A percentile compares a stretch with the other conserved stretches of the same genome.
Evolutionary conservation across 345 rosid genomes (phyloP).

Genomic region (Iberis pinnata): DNA sequence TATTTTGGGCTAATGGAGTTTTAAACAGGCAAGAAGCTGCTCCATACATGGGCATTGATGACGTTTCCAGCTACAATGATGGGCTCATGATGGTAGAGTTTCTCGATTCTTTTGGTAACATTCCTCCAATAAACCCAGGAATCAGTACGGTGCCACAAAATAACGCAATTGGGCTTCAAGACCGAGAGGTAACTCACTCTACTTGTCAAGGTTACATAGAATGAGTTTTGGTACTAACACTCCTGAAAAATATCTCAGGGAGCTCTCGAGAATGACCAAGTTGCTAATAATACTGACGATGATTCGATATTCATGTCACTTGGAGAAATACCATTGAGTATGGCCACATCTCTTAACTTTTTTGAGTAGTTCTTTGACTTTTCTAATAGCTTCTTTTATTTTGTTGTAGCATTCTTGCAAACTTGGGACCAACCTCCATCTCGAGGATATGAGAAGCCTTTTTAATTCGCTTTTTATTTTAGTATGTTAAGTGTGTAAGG

Average conservation of each 20-base stretch:
- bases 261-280: constrained; percentile 25
- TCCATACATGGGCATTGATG: constrained; percentile 47
- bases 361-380: neutral
- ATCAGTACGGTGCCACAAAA: constrained; percentile 29
- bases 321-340: constrained; percentile 93
- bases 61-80: constrained; percentile 63
- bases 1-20: constrained; percentile 7
- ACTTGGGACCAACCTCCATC: constrained; percentile 76
- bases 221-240: constrained; percentile 7
- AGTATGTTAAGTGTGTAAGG: too few relatives aligned
- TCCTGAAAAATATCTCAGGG: constrained; percentile 21
- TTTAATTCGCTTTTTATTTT: constrained; percentile 32
- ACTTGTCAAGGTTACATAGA: constrained; percentile 2
- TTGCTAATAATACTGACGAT: constrained; percentile 43
- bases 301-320: constrained; percentile 94
- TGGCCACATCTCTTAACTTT: constrained; percentile 19
- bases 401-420: constrained; percentile 61
- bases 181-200: constrained; percentile 56
- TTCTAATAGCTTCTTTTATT: neutral
- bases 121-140: constrained; percentile 47
- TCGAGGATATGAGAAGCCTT: constrained; percentile 68
- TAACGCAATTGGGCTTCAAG: constrained; percentile 46
- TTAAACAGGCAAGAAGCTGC: constrained; percentile 47
- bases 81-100: constrained; percentile 76
- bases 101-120: constrained; percentile 49